Base-by-base conservation (phyloP, 225 moss, liverwort and hornwort species). In the Climacium dendroides region DNA sequence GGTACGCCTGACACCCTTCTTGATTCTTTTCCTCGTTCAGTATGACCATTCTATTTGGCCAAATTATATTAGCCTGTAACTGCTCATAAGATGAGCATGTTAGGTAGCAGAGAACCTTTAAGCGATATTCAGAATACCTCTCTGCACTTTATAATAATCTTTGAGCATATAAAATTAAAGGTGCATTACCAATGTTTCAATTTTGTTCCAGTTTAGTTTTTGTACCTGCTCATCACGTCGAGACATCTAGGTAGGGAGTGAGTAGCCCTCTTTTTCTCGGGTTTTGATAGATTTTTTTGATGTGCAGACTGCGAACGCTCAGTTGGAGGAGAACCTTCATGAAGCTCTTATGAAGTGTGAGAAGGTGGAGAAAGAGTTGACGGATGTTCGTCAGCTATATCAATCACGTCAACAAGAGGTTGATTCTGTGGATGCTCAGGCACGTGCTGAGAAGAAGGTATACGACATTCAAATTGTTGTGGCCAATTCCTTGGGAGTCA, bases 361-460 rank as follows among this genome's bases (percentile, higher is more conserved):
- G 72, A 89, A 84, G 70, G 90, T 93, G 83, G 93, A 91, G 87
- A 94, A 94, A 89, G 97, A 95, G 79, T 81, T 93, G 54, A 85
- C 88, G 57, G 96, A 94, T 73, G 74, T 93, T 66, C 91, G 84
- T 86, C 94, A 94, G 83, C 90, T 89, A 60, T 82, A 93, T 88
- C 80, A 85, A 79, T 91, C 93, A 84, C 87, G 97, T 84, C 96
- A 96, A 88, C 92, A 92, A 89, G 95, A 95, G 88, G 88, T 92
- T 86, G 96, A 97, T 81, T 88, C 89, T 75, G 88, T 95, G 87
- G 95, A 95, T 92, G 94, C 96, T 83, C 94, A 95, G 89, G 89
- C 95, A 65, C 92, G 94, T 80, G 92, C 95, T 85, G 95, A 99
- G 85, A 97, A 93, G 84, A 99, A 99, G 90, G 97, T 94, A 92